These are phyloP conservation scores for Coemansia sp. DNA, from an alignment of 192 early-diverging fungal species.

Conservation along the genomic window DNA sequence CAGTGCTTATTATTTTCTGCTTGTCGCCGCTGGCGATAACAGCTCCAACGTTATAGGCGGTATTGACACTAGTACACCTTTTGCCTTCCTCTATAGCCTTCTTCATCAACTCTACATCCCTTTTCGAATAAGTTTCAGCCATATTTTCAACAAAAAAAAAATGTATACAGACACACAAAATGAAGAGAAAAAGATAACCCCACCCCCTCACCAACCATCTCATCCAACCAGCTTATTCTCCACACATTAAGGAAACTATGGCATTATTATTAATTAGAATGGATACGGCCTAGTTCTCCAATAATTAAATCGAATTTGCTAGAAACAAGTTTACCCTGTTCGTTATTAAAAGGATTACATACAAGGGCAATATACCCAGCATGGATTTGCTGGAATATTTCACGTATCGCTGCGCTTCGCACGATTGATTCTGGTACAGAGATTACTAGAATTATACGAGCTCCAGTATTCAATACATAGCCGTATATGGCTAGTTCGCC, in stretches of 20 bases:
- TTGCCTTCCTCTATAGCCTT: slow-evolving; percentile 76
- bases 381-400: slow-evolving; percentile 83
- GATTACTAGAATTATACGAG: slow-evolving; percentile 71
- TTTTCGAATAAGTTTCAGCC: slow-evolving; percentile 7
- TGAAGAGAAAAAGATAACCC: not conserved
- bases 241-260: not conserved
- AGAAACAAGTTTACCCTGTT: slow-evolving; percentile 36
- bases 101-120: slow-evolving; percentile 69
- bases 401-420: slow-evolving; percentile 62
- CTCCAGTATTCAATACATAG: slow-evolving; percentile 84
- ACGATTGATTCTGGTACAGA: slow-evolving; percentile 78
- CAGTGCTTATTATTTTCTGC: slow-evolving; percentile 67
- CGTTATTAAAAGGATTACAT: slow-evolving; percentile 86
- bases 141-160: not conserved
- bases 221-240: not conserved
- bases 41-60: slow-evolving; percentile 94
- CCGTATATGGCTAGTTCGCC: slow-evolving; percentile 91
- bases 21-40: slow-evolving; percentile 53
- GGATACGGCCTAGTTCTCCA: slow-evolving; percentile 4
- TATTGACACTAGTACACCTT: slow-evolving; percentile 65
- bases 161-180: not conserved
- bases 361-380: slow-evolving; percentile 76
- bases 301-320: slow-evolving; percentile 14
- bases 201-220: not conserved
- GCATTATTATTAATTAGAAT: slow-evolving; percentile 2